A percentile compares a stretch with the other conserved stretches of the same genome.
phyloP scores from a whole-genome alignment of 1,284 basidiomycete species.

The Sanghuangporus baumii region DNA sequence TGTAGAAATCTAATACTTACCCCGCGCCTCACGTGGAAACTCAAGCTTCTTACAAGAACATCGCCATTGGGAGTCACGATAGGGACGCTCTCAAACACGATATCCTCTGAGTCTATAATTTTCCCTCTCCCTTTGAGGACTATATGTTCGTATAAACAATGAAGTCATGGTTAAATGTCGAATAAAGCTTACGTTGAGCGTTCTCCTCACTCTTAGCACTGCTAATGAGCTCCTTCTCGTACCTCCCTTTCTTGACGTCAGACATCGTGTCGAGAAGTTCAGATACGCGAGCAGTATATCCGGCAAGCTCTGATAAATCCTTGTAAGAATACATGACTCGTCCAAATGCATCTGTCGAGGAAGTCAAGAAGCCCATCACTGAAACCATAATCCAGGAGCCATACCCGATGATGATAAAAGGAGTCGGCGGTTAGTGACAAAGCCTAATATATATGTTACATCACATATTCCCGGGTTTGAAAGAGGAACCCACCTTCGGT shows the following conservation, averaged over 20 bases:
- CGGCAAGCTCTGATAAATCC: slow-evolving; percentile 92
- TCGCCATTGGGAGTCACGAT: slow-evolving; percentile 97
- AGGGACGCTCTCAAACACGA: slow-evolving; percentile 89
- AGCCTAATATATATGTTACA: slow-evolving; percentile 44
- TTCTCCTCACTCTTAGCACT: slow-evolving; percentile 76
- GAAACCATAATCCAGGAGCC: slow-evolving; percentile 4
- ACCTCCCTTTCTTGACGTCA: slow-evolving; percentile 80
- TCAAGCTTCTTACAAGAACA: slow-evolving; percentile 78
- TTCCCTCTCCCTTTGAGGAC: slow-evolving; percentile 79
- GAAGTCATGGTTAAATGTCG: background rate
- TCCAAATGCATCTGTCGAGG: slow-evolving; percentile 61
- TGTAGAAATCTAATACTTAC: slow-evolving; percentile 42
- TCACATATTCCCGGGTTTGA: slow-evolving; percentile 1
- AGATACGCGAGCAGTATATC: slow-evolving; percentile 90
- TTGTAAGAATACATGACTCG: slow-evolving; percentile 96
- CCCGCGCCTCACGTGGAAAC: slow-evolving; percentile 86
- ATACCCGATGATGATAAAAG: slow-evolving; percentile 76
- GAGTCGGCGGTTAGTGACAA: slow-evolving; percentile 91
- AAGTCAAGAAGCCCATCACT: background rate
- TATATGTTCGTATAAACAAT: slow-evolving; percentile 26
- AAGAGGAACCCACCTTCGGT: slow-evolving; percentile 64
- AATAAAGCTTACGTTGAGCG: slow-evolving; percentile 55
- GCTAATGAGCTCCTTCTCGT: slow-evolving; percentile 84
- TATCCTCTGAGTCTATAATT: slow-evolving; percentile 81
- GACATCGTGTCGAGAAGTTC: slow-evolving; percentile 89